These are phyloP conservation scores for Diaporthe ilicicola DNA, from an alignment of 2,329 filamentous ascomycete species.

Conservation along the genomic window DNA sequence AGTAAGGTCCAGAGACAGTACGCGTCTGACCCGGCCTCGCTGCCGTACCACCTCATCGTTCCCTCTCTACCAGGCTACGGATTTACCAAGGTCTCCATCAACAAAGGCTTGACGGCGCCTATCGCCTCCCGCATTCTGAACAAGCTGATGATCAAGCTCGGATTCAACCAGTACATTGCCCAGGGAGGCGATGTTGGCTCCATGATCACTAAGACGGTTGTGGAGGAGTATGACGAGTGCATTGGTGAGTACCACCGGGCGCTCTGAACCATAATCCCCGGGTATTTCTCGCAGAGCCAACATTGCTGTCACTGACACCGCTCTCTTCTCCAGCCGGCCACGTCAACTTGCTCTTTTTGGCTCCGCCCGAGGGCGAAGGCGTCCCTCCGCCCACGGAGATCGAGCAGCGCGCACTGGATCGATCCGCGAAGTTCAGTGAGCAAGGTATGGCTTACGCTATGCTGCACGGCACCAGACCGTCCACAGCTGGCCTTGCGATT, in stretches of 20 bases:
- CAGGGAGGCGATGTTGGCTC: slow-evolving; percentile 67
- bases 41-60: slow-evolving; percentile 66
- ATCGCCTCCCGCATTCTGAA: slow-evolving; percentile 56
- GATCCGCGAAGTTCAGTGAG: slow-evolving; percentile 47
- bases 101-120: slow-evolving; percentile 50
- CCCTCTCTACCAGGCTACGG: slow-evolving; percentile 64
- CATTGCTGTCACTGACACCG: neutral
- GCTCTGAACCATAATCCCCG: too few relatives aligned
- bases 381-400: slow-evolving; percentile 30
- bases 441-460: slow-evolving; percentile 58
- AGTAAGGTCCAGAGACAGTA: slow-evolving; percentile 56
- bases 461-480: slow-evolving; percentile 62
- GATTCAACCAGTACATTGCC: slow-evolving; percentile 61
- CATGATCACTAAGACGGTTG: slow-evolving; percentile 52
- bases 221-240: slow-evolving; percentile 52
- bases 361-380: slow-evolving; percentile 27
- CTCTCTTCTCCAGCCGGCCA: neutral
- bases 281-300: neutral
- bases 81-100: slow-evolving; percentile 53
- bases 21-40: slow-evolving; percentile 47
- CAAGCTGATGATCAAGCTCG: slow-evolving; percentile 60
- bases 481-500: slow-evolving; percentile 64
- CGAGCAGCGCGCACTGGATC: slow-evolving; percentile 49
- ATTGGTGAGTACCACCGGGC: slow-evolving; percentile 41
- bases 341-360: neutral